Evolutionary conservation across 1,139 yeast genomes (phyloP).

Genomic region (Protomyces arabidopsidicola): DNA sequence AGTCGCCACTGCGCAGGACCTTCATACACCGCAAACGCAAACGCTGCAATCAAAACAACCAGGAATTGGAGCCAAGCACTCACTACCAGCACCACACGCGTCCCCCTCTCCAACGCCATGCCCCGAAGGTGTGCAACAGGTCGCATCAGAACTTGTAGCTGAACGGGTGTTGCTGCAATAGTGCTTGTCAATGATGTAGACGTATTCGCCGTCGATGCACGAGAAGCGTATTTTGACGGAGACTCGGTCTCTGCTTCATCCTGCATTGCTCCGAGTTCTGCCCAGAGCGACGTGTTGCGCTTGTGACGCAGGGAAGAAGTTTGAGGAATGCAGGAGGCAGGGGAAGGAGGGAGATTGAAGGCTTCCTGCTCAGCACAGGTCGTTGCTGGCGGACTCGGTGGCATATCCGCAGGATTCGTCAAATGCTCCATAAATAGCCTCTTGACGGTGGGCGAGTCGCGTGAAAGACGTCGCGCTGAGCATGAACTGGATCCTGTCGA

Average conservation of each 20-base stretch:
- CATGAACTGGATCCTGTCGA: background rate
- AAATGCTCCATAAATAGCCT: background rate
- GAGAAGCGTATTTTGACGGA: background rate
- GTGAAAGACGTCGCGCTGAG: background rate
- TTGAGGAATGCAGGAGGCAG: background rate
- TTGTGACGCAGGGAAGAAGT: background rate
- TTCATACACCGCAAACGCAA: background rate
- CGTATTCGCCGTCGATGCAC: background rate
- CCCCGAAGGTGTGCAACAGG: background rate
- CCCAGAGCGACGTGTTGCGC: background rate
- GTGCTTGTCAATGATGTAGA: background rate
- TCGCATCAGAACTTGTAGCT: background rate
- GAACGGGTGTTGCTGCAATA: background rate
- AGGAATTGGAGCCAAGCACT: background rate
- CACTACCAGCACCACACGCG: background rate
- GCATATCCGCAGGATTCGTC: background rate
- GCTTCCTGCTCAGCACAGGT: background rate
- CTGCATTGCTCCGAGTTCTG: background rate
- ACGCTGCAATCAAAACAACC: background rate
- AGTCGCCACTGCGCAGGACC: background rate
- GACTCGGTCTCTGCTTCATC: background rate
- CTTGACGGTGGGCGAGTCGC: background rate
- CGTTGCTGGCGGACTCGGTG: constrained; percentile 4
- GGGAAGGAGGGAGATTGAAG: background rate
- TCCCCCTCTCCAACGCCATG: background rate